A percentile compares a stretch with the other conserved stretches of the same genome.
Conservation (phyloP, 495 filamentous ascomycete genomes). For the Corynascus novoguineensis region DNA sequence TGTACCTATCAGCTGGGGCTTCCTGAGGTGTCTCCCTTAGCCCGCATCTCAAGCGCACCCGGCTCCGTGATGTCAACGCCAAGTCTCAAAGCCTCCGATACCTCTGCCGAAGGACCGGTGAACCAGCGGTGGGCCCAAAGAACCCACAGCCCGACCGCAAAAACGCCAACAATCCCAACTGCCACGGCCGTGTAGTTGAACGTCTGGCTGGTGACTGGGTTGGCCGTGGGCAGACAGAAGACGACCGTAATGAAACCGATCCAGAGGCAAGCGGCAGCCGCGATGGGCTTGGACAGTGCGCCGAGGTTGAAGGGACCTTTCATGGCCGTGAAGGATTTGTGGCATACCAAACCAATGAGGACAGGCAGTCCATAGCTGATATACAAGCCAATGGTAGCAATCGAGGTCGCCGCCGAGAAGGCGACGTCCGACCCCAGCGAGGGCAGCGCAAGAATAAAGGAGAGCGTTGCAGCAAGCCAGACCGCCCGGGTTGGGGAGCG, state of each 20-base stretch:
- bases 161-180: constrained; percentile 53
- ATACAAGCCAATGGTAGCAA: constrained; percentile 66
- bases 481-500: constrained; percentile 52
- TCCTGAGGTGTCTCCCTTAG: constrained; percentile 30
- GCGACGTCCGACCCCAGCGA: constrained; percentile 56
- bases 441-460: constrained; percentile 56
- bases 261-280: constrained; percentile 48
- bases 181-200: constrained; percentile 61
- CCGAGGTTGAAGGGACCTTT: constrained; percentile 58
- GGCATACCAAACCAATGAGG: constrained; percentile 50
- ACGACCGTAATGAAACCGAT: constrained; percentile 55
- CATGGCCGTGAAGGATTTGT: constrained; percentile 32
- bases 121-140: constrained; percentile 53
- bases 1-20: too few relatives aligned
- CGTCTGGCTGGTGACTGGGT: constrained; percentile 53
- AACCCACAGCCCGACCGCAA: constrained; percentile 28
- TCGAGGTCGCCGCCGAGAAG: constrained; percentile 57
- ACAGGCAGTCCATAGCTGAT: constrained; percentile 62
- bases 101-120: constrained; percentile 50
- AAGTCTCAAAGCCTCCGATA: constrained; percentile 43
- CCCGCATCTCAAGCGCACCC: constrained; percentile 41
- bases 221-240: constrained; percentile 56
- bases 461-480: constrained; percentile 55
- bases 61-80: constrained; percentile 47
- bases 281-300: constrained; percentile 48